These are phyloP conservation scores for Pythium vanterpoolii DNA, from an alignment of 352 stramenopile genomes.

Conservation along the genomic window DNA sequence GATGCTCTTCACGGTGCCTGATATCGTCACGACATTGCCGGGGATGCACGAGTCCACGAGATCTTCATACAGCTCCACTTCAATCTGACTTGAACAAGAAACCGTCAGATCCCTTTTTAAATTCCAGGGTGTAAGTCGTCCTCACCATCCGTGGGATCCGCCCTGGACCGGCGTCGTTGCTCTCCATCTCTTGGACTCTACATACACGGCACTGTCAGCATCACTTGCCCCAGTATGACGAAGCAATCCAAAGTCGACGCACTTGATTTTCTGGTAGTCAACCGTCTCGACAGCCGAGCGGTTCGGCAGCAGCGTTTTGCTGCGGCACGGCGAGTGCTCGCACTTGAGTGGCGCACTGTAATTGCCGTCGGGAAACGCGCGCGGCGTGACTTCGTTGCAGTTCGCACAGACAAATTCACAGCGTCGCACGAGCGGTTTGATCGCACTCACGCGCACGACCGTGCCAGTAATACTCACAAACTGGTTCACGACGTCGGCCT, in stretches of 20 bases:
- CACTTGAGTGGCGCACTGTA: conserved; percentile 46
- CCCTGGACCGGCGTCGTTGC: conserved; percentile 69
- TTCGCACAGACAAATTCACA: conserved; percentile 63
- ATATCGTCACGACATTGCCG: conserved; percentile 89
- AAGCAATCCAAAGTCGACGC: not conserved
- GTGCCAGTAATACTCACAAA: conserved; percentile 47
- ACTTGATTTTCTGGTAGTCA: conserved; percentile 66
- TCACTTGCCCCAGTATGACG: not conserved
- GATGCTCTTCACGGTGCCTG: conserved; percentile 87
- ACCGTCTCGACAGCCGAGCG: conserved; percentile 62
- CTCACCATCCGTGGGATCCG: conserved; percentile 59
- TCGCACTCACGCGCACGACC: conserved; percentile 57
- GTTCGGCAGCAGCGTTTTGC: conserved; percentile 48
- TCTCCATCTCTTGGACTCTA: conserved; percentile 83
- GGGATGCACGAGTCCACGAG: conserved; percentile 91
- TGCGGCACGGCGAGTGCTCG: conserved; percentile 39
- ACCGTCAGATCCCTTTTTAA: not conserved
- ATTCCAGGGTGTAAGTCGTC: not conserved
- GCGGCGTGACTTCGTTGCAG: conserved; percentile 41
- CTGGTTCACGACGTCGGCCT: conserved; percentile 44
- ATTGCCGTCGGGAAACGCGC: conserved; percentile 53
- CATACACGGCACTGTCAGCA: not conserved
- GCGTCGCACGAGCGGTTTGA: conserved; percentile 52
- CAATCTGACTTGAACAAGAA: conserved; percentile 13
- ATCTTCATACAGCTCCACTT: conserved; percentile 73